Evolutionary conservation across 352 stramenopile genomes (phyloP).

Genomic region (Pythium chondricola): DNA sequence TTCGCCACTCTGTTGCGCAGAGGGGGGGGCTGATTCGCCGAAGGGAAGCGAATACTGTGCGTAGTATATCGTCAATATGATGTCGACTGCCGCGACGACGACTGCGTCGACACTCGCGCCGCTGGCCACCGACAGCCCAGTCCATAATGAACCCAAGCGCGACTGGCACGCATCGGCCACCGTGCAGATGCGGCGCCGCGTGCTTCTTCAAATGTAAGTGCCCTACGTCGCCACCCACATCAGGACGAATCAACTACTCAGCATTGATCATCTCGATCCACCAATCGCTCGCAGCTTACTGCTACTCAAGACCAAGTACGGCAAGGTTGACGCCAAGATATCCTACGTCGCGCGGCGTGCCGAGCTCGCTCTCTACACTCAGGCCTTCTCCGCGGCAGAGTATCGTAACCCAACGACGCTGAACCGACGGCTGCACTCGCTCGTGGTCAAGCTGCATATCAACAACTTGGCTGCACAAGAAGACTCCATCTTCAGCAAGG

Average conservation of each 20-base stretch:
- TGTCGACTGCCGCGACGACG: constrained; percentile 3
- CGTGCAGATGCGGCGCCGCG: constrained; percentile 19
- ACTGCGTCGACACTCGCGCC: neutral
- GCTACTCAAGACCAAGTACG: constrained; percentile 31
- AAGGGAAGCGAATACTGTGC: too few species aligned
- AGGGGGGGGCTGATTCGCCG: too few species aligned
- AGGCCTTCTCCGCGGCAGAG: constrained; percentile 21
- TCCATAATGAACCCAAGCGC: constrained; percentile 7
- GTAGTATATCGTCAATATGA: too few species aligned
- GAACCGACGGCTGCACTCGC: constrained; percentile 24
- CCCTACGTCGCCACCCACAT: too few species aligned
- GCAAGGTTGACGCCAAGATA: constrained; percentile 27
- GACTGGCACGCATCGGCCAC: constrained; percentile 23
- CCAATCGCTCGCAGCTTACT: constrained; percentile 16
- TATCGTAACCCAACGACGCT: constrained; percentile 32
- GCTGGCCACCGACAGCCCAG: neutral
- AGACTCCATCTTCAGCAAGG: constrained; percentile 12
- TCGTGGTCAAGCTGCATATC: constrained; percentile 32
- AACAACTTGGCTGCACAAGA: constrained; percentile 21
- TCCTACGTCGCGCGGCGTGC: constrained; percentile 28
- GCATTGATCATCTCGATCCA: too few species aligned
- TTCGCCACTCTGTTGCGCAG: too few species aligned
- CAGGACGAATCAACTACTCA: too few species aligned
- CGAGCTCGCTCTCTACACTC: constrained; percentile 28
- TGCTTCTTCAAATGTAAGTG: constrained; percentile 32